Conservation (phyloP, 371 early-diverging fungal species). For the Umbelopsis sp. region DNA sequence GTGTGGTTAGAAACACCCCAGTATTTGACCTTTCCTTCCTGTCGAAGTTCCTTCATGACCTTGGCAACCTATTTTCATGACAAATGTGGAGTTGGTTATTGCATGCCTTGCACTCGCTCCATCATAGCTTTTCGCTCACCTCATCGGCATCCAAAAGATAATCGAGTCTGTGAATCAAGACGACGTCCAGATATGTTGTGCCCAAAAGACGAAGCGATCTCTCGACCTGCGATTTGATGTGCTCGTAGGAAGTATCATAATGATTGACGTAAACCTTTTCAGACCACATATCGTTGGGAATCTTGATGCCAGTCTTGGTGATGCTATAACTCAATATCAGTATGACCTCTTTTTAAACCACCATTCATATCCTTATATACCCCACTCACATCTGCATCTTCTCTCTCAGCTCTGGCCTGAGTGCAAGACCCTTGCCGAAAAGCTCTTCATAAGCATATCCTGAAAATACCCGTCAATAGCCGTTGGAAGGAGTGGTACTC, state of each 20-base stretch:
- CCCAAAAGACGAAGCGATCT: slow-evolving; percentile 36
- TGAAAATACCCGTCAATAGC: not conserved
- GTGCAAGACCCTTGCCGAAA: slow-evolving; percentile 40
- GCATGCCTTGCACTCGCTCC: no score
- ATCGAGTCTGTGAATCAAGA: slow-evolving; percentile 29
- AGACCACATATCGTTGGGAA: slow-evolving; percentile 14
- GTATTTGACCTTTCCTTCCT: slow-evolving; percentile 24
- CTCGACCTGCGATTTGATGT: slow-evolving; percentile 31
- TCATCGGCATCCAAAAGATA: slow-evolving; percentile 16
- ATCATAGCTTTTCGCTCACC: slow-evolving; percentile 25
- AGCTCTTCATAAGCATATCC: slow-evolving; percentile 34
- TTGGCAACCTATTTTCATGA: slow-evolving; percentile 18
- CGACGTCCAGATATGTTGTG: slow-evolving; percentile 33
- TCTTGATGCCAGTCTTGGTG: slow-evolving; percentile 20
- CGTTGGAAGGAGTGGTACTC: no score
- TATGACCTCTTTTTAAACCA: not conserved
- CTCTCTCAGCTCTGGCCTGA: slow-evolving; percentile 32
- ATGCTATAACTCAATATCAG: slow-evolving; percentile 29
- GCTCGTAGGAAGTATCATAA: slow-evolving; percentile 35
- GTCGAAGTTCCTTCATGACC: slow-evolving; percentile 33
- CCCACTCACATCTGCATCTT: slow-evolving; percentile 32
- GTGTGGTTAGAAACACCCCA: slow-evolving; percentile 24
- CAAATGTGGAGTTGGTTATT: slow-evolving; percentile 17
- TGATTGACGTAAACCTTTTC: slow-evolving; percentile 34
- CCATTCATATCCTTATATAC: not conserved